Conservation (phyloP, 2,329 filamentous ascomycete genomes). For the Dactylonectria macrodidyma region DNA sequence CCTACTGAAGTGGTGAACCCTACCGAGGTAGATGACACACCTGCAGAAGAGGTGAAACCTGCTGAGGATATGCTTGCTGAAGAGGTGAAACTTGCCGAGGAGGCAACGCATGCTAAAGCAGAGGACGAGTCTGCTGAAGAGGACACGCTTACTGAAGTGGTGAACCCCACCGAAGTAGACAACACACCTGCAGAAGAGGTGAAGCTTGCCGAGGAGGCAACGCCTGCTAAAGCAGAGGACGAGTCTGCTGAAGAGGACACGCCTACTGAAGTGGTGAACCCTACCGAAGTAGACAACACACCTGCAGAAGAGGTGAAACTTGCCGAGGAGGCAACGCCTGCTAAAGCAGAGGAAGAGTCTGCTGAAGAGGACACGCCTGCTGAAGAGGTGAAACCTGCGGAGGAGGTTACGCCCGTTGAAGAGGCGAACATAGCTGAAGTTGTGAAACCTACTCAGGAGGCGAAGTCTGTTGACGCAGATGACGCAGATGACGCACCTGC, state of each 20-base stretch:
- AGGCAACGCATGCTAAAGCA: conserved; percentile 12
- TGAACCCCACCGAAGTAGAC: background rate
- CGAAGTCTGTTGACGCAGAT: background rate
- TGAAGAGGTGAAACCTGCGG: conserved; percentile 3
- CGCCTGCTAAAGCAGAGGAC: background rate
- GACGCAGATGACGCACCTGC: background rate
- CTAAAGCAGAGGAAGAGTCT: background rate
- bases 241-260: background rate
- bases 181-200: background rate
- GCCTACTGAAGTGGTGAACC: background rate
- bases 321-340: background rate
- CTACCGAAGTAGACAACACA: background rate
- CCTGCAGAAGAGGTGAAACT: background rate
- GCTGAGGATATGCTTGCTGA: background rate
- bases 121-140: conserved; percentile 11
- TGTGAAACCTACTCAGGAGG: background rate
- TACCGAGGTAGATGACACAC: conserved; percentile 1
- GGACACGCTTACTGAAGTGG: background rate
- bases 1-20: background rate
- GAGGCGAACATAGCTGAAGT: background rate
- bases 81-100: conserved; percentile 10
- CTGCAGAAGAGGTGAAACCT: background rate
- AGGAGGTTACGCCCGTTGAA: conserved; percentile 2
- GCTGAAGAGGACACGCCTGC: background rate
- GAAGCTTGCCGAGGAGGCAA: background rate